Evolutionary conservation across 148 eudicot species (phyloP).

Genomic region (Beta vulgaris): DNA sequence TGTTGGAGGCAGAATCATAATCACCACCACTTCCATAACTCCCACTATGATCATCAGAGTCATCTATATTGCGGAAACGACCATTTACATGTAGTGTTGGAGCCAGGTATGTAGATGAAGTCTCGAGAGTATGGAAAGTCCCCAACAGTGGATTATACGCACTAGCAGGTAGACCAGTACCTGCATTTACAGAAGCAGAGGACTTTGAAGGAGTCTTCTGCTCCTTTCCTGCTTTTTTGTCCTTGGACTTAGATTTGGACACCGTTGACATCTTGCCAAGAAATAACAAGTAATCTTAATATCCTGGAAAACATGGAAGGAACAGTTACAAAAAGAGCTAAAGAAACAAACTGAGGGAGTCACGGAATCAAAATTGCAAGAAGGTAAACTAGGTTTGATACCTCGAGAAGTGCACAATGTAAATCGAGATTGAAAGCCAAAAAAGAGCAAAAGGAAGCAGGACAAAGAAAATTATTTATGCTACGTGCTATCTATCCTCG

Average conservation of each 20-base stretch:
- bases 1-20: conserved; percentile 79
- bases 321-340: background rate
- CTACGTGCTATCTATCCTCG: background rate
- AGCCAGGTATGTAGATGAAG: conserved; percentile 46
- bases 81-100: conserved; percentile 62
- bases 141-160: conserved; percentile 87
- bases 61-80: conserved; percentile 82
- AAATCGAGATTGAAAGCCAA: background rate
- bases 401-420: background rate
- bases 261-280: conserved; percentile 60
- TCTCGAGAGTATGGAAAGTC: conserved; percentile 76
- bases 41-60: conserved; percentile 74
- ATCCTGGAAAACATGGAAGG: background rate
- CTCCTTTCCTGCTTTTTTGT: conserved; percentile 73
- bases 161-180: conserved; percentile 56
- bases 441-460: background rate
- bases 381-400: too few species aligned
- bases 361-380: background rate
- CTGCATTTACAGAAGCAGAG: conserved; percentile 42
- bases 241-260: conserved; percentile 77
- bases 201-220: conserved; percentile 67
- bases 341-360: background rate
- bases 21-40: conserved; percentile 57
- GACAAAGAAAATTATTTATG: background rate
- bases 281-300: background rate